Evolutionary conservation across 192 early-diverging fungal genomes (phyloP), one percentile per base, ranked within the genome.

Genomic region (Cladochytrium replicatum): DNA sequence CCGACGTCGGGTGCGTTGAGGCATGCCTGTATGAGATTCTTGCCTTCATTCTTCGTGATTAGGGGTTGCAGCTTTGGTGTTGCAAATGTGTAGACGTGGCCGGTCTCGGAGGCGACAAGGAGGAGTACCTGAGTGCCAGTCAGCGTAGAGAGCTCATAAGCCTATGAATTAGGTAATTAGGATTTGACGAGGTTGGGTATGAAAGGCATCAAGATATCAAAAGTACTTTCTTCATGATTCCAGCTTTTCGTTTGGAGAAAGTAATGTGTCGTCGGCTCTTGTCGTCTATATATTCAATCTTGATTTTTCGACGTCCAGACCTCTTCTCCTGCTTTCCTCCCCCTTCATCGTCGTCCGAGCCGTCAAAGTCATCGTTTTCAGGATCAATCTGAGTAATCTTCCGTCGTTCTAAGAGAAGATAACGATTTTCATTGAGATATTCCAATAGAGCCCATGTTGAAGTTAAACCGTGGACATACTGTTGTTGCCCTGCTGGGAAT

Each of bases 261-360:
- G 93, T 93, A 53, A 93, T 93, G 61, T 91, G 89, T 40, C 93
- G 80, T 52, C 89, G 68, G 46, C 78, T 82, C 69, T 93, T 92
- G 62, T 93, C 93, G 40, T 89, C 84, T 40, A 96, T 96, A 52
- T 86, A 92, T 57, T 91, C 87, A 60, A 96, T 96, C 64, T 91
- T 91, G 65, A 96, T 92, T 67, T 93, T 93, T 61, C 92, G 77
- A 41, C 92, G 76, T 2, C 89, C 89, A 26, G 81, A 67, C 2
- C 83, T 77, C 63, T 86, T 85, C 46, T 72, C 70, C 26, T 57
- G 58, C 44, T 80, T 77, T 17, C 75, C 80, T 34, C 75, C 81
- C 3, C 73, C 76, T 2, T 88, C 87, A 5, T 75, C 78, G 3
- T 73, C 78, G 9, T 79, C 75, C n/a, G n/a, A n/a, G n/a, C n/a